Conservation (phyloP, 225 moss, liverwort and hornwort genomes). For the Sphagnum tenellum region DNA sequence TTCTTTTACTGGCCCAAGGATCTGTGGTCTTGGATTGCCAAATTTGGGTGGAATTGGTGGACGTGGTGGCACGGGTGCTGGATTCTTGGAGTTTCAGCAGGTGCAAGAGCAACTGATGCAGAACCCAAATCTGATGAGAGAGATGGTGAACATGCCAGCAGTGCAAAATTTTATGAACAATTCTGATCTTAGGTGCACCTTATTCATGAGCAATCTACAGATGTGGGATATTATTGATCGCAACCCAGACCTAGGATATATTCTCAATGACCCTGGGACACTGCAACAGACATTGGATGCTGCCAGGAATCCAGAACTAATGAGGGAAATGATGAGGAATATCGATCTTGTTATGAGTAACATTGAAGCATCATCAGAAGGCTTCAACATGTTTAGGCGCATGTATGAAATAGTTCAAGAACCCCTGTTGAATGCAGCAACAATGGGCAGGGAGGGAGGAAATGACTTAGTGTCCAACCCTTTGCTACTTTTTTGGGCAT, state of each 20-base stretch:
- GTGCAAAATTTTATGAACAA: slow-evolving; percentile 98
- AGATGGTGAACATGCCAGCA: slow-evolving; percentile 99
- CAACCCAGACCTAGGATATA: slow-evolving; percentile 91
- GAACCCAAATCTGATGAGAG: slow-evolving; percentile 92
- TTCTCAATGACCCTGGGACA: slow-evolving; percentile 93
- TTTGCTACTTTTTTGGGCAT: slow-evolving; percentile 75
- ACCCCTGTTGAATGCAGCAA: slow-evolving; percentile 85
- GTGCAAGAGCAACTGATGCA: slow-evolving; percentile 99
- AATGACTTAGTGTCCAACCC: slow-evolving; percentile 82
- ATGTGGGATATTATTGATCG: slow-evolving; percentile 97
- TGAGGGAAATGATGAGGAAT: slow-evolving; percentile 99
- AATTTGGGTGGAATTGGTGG: slow-evolving; percentile 33
- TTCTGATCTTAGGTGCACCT: slow-evolving; percentile 84
- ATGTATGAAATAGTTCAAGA: slow-evolving; percentile 99
- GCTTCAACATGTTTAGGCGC: slow-evolving; percentile 97
- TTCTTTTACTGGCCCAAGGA: slow-evolving; percentile 23
- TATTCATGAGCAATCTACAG: slow-evolving; percentile 98
- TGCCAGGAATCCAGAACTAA: slow-evolving; percentile 92
- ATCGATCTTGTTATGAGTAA: slow-evolving; percentile 99
- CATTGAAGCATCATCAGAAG: slow-evolving; percentile 98
- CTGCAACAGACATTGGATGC: slow-evolving; percentile 93
- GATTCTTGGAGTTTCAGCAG: slow-evolving; percentile 88
- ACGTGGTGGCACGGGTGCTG: slow-evolving; percentile 62
- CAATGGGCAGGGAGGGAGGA: slow-evolving; percentile 82
- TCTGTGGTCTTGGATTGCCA: slow-evolving; percentile 67